phyloP scores from a whole-genome alignment of 169 alveolate genomes.

The Cryptosporidium felis region DNA sequence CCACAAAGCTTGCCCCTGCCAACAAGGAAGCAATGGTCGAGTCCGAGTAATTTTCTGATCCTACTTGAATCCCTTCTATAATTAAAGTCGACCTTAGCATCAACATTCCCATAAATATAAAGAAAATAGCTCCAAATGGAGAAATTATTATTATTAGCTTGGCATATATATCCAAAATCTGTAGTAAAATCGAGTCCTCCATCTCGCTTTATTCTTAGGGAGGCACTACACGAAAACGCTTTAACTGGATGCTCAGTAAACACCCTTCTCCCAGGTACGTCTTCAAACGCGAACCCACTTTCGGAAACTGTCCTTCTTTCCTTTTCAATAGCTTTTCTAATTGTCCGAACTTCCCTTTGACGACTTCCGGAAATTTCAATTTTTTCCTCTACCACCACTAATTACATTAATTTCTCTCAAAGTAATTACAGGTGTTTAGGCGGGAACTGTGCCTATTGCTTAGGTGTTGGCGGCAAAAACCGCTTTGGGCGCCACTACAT shows the following conservation, averaged over 20 bases:
- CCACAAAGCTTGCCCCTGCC: slow-evolving; percentile 39
- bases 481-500: neutral
- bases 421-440: slow-evolving; percentile 1
- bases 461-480: slow-evolving; percentile 14
- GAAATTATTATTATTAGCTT: slow-evolving; percentile 48
- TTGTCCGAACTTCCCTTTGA: neutral
- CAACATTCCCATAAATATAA: slow-evolving; percentile 41
- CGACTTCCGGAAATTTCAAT: no score
- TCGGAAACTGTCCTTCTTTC: no score
- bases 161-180: slow-evolving; percentile 58
- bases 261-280: neutral
- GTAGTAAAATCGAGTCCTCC: slow-evolving; percentile 58
- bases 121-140: slow-evolving; percentile 54
- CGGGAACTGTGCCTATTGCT: slow-evolving; percentile 9
- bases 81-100: slow-evolving; percentile 62
- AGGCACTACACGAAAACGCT: neutral
- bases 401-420: neutral
- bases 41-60: slow-evolving; percentile 49
- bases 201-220: neutral
- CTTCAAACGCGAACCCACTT: neutral
- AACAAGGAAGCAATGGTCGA: slow-evolving; percentile 31
- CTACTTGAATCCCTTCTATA: slow-evolving; percentile 58
- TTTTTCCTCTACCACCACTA: neutral
- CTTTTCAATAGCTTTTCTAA: neutral
- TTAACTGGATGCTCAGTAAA: neutral